Conservation (phyloP, 306 rosid genomes). For the Fragaria iinumae region DNA sequence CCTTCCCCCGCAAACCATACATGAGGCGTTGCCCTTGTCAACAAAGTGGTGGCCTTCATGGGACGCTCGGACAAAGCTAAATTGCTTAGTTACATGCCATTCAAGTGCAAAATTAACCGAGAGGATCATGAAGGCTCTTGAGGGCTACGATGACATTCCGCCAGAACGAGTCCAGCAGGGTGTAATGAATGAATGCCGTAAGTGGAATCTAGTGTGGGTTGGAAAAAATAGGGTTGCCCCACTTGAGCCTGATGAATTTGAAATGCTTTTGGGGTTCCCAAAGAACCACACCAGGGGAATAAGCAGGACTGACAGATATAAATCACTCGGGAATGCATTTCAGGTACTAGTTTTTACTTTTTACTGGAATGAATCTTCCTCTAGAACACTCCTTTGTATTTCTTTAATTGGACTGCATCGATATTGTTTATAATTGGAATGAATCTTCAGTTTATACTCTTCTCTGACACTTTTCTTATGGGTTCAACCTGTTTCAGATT, state of each 20-base stretch:
- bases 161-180: conserved; percentile 49
- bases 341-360: conserved; percentile 49
- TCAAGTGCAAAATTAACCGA: conserved; percentile 75
- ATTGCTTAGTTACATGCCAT: conserved; percentile 69
- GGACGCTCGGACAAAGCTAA: conserved; percentile 72
- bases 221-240: conserved; percentile 95
- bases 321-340: conserved; percentile 94
- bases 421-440: background rate
- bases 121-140: conserved; percentile 74
- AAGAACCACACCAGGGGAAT: conserved; percentile 94
- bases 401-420: background rate
- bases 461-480: conserved; percentile 16
- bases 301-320: conserved; percentile 87
- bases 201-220: conserved; percentile 97
- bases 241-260: conserved; percentile 87
- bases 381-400: background rate
- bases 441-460: background rate
- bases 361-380: background rate
- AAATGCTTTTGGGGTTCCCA: conserved; percentile 85
- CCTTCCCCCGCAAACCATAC: conserved; percentile 60
- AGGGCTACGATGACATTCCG: conserved; percentile 54
- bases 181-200: conserved; percentile 72
- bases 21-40: conserved; percentile 77
- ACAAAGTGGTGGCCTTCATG: conserved; percentile 97
- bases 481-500: conserved; percentile 52